Evolutionary conservation across 2,329 filamentous ascomycete genomes (phyloP), one percentile per base, ranked within the genome.

Genomic region (Fusarium tupiense): DNA sequence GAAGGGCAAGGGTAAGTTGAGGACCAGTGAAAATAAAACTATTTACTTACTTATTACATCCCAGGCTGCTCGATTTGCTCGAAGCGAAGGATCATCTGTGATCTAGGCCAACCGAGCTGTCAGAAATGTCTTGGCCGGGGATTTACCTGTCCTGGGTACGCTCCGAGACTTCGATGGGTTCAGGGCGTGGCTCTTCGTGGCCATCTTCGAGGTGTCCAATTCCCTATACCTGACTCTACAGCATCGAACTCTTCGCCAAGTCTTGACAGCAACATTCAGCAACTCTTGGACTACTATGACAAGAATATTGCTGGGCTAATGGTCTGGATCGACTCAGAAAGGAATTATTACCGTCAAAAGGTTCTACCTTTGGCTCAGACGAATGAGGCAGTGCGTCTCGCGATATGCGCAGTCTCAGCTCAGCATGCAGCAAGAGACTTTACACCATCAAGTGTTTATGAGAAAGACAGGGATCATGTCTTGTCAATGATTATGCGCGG

Each of bases 211-310:
- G 49, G 49, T 6, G 12, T 14, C 0, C 31, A 35, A 10, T 52
- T 10, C 0, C 49, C 49, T 2, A 0, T 52, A 4, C 8, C 29
- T 0, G 12, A 3, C 0, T 6, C 31, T 14, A 6, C 6, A 14
- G 17, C 6, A 24, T 19, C 22, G 1, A 3, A 0, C 2, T 5
- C 22, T 2, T 11, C 31, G 4, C 16, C 11, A 14, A 20, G 6
- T 14, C 0, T 19, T 6, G 17, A 52, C 16, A 14, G 3, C 4
- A 33, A 24, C 17, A 35, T 8, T 3, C 49, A 33, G 1, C 17
- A 35, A 3, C 22, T 52, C 0, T 24, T 52, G 2, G 49, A 35
- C 8, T 52, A 52, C 5, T 52, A 52, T 8, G 49, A 24, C 4
- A 52, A 35, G 29, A 35, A 52, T 0, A 52, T 52, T 2, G 49